Evolutionary conservation across 768 basidiomycete species (phyloP), one percentile per base, ranked within the genome.

Genomic region (Collybia sordida): DNA sequence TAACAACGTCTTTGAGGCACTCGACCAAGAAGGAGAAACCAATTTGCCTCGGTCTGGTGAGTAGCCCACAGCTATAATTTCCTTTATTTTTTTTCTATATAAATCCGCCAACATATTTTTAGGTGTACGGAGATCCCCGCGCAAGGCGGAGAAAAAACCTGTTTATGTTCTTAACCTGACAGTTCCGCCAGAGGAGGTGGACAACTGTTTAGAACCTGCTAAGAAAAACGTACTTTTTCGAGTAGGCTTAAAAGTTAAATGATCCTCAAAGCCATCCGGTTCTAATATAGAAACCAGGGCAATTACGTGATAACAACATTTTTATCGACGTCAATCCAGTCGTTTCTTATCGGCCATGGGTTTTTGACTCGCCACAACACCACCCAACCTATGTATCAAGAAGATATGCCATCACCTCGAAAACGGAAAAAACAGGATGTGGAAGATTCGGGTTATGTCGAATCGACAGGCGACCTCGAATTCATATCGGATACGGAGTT

Each of bases 81-180:
- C n/a, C n/a, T n/a, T n/a, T n/a, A 24, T 27, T 47, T 42, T 12
- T 37, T 35, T 18, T 31, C 25, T 17, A 21, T 45, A 19, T 55
- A 46, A 40, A 48, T 47, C 56, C 54, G 49, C 57, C 23, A 42
- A 45, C 58, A 45, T 41, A 38, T 43, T 52, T 46, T 31, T 49
- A 90, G 88, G 69, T 43, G 61, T 61, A 38, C 81, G 89, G 51
- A 78, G 87, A 27, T 88, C 93, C 27, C 89, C 93, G 25, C 82
- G 87, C 35, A 93, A 90, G 67, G 65, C 71, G 19, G 91, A 93
- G 61, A 85, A 83, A 65, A 82, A 81, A 64, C 85, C 93, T 4
- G 82, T 93, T 52, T 98, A 90, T 64, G 86, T 93, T 40, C 71
- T 98, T 41, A 85, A 90, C 61, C 61, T 98, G 51, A 74, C 71